Percentiles rank a stretch among this genome's conserved stretches.
These are phyloP conservation scores for Aplosporella prunicola DNA, from an alignment of 2,329 filamentous ascomycete genomes.

Conservation along the genomic window DNA sequence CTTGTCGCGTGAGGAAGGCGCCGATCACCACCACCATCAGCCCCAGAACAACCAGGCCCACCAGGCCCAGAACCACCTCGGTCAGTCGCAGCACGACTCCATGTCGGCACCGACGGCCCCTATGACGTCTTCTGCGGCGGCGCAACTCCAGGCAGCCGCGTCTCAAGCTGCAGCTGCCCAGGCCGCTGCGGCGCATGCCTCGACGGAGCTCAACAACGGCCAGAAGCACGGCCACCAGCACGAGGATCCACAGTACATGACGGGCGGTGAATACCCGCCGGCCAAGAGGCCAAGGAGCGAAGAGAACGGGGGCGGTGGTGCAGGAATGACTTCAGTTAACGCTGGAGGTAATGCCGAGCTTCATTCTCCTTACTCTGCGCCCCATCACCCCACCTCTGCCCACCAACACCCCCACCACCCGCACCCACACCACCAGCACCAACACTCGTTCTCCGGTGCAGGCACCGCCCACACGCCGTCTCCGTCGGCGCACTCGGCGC, in stretches of 20 bases:
- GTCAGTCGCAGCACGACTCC: slow-evolving; percentile 1
- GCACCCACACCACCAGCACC: too few relatives aligned
- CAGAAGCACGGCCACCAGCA: slow-evolving; percentile 8
- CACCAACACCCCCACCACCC: too few relatives aligned
- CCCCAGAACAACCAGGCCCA: slow-evolving; percentile 18
- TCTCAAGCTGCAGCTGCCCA: slow-evolving; percentile 27
- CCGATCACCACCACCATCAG: slow-evolving; percentile 32
- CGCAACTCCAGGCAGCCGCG: slow-evolving; percentile 7
- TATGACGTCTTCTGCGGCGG: slow-evolving; percentile 19
- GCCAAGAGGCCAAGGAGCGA: slow-evolving; percentile 10
- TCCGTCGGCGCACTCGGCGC: too few relatives aligned
- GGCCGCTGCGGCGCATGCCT: slow-evolving; percentile 22
- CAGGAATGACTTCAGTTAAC: background rate
- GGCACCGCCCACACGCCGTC: too few relatives aligned
- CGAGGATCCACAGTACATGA: slow-evolving; percentile 10
- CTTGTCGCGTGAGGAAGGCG: slow-evolving; percentile 51
- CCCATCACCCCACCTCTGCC: background rate
- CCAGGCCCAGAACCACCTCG: slow-evolving; percentile 7
- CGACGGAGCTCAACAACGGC: slow-evolving; percentile 9
- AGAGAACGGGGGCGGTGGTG: background rate
- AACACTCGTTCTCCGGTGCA: too few relatives aligned
- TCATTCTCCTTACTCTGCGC: background rate
- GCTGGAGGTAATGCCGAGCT: slow-evolving; percentile 2
- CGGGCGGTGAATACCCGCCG: slow-evolving; percentile 8
- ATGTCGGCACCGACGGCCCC: slow-evolving; percentile 18